These are phyloP conservation scores for Hypoxylon sp. DNA, from an alignment of 2,329 filamentous ascomycete genomes.

Conservation along the genomic window DNA sequence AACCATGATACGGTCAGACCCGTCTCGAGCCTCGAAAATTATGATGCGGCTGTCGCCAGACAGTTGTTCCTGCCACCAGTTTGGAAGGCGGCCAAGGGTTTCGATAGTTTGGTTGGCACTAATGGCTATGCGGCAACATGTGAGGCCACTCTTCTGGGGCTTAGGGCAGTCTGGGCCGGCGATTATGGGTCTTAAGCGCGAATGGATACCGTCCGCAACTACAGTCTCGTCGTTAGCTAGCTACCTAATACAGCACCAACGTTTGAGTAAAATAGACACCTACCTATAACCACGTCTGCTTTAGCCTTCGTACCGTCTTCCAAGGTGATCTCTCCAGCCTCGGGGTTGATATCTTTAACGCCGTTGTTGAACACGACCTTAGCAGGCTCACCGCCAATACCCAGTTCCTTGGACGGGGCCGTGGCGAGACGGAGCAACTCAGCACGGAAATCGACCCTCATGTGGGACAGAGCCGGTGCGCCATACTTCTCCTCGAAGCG, in stretches of 20 bases:
- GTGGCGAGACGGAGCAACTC: constrained; percentile 48
- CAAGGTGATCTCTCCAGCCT: constrained; percentile 44
- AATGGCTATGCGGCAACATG: constrained; percentile 46
- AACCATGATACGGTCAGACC: constrained; percentile 42
- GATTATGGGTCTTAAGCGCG: constrained; percentile 43
- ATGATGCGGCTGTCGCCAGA: constrained; percentile 29
- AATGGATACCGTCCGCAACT: constrained; percentile 50
- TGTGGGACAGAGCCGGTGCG: constrained; percentile 41
- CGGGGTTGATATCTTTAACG: constrained; percentile 42
- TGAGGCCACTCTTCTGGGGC: constrained; percentile 45
- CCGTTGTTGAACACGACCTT: constrained; percentile 42
- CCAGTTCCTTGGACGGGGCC: constrained; percentile 43
- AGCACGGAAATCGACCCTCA: constrained; percentile 46
- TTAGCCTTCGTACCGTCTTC: constrained; percentile 44
- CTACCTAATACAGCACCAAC: background rate
- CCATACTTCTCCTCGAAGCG: constrained; percentile 44
- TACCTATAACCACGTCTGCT: constrained; percentile 47
- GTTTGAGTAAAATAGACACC: background rate
- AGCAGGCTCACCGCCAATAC: constrained; percentile 43
- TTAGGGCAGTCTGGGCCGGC: constrained; percentile 32
- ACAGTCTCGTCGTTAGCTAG: background rate
- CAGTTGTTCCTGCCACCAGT: constrained; percentile 43
- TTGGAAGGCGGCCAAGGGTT: constrained; percentile 42
- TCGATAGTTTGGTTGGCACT: constrained; percentile 41
- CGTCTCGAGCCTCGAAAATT: constrained; percentile 44